phyloP scores from a whole-genome alignment of 371 early-diverging fungal species.

The Lichtheimia hyalospora region DNA sequence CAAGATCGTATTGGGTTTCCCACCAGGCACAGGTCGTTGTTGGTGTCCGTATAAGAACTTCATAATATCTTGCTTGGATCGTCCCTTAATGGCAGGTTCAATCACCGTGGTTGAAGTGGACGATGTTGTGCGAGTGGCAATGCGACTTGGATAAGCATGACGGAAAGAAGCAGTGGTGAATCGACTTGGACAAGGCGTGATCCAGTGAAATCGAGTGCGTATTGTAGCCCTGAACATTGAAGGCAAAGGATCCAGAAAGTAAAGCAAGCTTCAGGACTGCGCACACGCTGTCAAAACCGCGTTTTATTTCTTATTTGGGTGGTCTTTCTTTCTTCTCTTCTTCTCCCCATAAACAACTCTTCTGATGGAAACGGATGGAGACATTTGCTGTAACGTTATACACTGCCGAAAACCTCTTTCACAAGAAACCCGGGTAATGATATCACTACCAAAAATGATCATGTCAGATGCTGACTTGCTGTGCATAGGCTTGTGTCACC shows the following conservation, averaged over 20 bases:
- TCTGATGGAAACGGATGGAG: conserved; percentile 39
- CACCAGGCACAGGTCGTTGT: conserved; percentile 38
- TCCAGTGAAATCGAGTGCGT: too few relatives aligned
- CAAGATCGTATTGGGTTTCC: conserved; percentile 21
- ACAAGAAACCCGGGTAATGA: conserved; percentile 32
- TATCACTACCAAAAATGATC: background rate
- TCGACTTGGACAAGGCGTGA: too few relatives aligned
- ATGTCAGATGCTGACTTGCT: conserved; percentile 6
- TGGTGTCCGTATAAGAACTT: conserved; percentile 33
- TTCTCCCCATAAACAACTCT: conserved; percentile 1
- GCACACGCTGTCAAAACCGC: too few relatives aligned
- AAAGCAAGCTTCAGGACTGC: too few relatives aligned
- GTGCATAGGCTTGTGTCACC: conserved; percentile 64
- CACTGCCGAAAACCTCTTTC: conserved; percentile 52
- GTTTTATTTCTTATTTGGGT: background rate
- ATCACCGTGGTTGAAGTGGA: background rate
- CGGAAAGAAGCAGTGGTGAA: too few relatives aligned
- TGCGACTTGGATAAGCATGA: too few relatives aligned
- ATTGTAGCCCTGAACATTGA: too few relatives aligned
- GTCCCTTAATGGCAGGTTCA: background rate
- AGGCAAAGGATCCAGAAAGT: too few relatives aligned
- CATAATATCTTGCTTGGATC: conserved; percentile 27
- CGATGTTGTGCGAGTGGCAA: too few relatives aligned
- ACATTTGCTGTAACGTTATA: conserved; percentile 62
- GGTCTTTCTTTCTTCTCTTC: background rate